phyloP scores from a whole-genome alignment of 1,284 basidiomycete genomes.

The Pseudozyma flocculosa region DNA sequence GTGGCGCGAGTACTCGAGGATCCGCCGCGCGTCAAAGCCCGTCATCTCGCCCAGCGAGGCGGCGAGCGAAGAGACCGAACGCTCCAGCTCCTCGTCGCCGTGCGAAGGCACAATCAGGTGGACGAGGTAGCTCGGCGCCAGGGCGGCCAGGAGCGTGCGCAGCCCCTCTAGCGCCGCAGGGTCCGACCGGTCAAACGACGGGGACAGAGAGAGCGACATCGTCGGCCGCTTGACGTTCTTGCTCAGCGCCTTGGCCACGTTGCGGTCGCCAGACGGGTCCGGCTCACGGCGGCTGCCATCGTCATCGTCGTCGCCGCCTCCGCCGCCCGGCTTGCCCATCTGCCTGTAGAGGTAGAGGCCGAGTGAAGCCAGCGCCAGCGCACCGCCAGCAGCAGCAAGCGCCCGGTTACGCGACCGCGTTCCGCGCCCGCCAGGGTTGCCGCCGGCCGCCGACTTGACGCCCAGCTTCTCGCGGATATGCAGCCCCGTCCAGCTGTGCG shows the following conservation, averaged over 20 bases:
- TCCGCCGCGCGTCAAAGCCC: slow-evolving; percentile 13
- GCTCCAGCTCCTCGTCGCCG: slow-evolving; percentile 5
- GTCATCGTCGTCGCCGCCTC: slow-evolving; percentile 16
- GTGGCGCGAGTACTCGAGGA: slow-evolving; percentile 24
- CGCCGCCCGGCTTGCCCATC: slow-evolving; percentile 4
- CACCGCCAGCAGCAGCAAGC: slow-evolving; percentile 18
- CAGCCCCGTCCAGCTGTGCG: slow-evolving; percentile 15
- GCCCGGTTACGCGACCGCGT: slow-evolving; percentile 6
- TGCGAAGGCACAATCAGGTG: slow-evolving; percentile 24
- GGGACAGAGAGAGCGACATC: slow-evolving; percentile 17
- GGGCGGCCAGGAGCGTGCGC: slow-evolving; percentile 6
- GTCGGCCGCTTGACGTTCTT: slow-evolving; percentile 4
- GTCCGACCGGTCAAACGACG: slow-evolving; percentile 10
- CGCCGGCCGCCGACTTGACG: slow-evolving; percentile 2
- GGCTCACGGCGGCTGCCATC: slow-evolving; percentile 4
- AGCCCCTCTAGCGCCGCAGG: slow-evolving; percentile 5
- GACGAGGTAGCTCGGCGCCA: slow-evolving; percentile 16
- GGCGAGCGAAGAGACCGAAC: slow-evolving; percentile 3
- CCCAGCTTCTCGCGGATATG: slow-evolving; percentile 18
- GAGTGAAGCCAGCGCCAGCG: slow-evolving; percentile 21
- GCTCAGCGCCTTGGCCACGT: not conserved
- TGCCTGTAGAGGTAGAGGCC: slow-evolving; percentile 26
- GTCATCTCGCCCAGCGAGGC: slow-evolving; percentile 2
- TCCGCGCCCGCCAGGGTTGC: slow-evolving; percentile 1
- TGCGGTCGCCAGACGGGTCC: not conserved